Evolutionary conservation across 2,329 filamentous ascomycete species (phyloP), one percentile per base, ranked within the genome.

Genomic region (Ceratocystis eucalypticola): DNA sequence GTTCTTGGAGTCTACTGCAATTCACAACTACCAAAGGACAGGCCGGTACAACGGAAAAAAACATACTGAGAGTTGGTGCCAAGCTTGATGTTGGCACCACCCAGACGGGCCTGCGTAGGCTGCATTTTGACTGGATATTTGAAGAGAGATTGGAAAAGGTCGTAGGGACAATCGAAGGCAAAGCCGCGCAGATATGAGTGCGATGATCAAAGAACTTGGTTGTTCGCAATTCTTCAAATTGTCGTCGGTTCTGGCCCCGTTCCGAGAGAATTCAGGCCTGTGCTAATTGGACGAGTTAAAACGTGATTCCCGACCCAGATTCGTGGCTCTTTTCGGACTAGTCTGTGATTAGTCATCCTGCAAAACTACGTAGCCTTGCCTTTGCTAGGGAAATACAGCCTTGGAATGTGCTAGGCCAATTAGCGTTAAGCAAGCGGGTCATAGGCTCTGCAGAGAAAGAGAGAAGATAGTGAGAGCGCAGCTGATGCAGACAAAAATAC

Each of bases 91-190:
- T 68, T 65, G 66, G 69, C 70, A 66, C 69, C 68, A 65, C 73
- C 72, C 68, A 72, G 72, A 68, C 80, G 75, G 69, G 71, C 72
- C 73, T 79, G 78, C 72, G 78, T 77, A 71, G 79, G 78, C 71
- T 75, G 76, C 79, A 81, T 81, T 55, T 69, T 79, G 74, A 69
- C 66, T 15, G 12, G 69, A 64, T 69, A 10, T 28, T 59, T 33
- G 55, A 7, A 37, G 28, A 37, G 15, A 37, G 28, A 37, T n/a
- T 33, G 7, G 1, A 59, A 59, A 25, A 12, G 17, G 5, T 59
- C 2, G 30, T 30, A 59, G 55, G n/a, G 30, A n/a, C 25, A 37
- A 37, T 7, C 3, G 8, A 37, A 33, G 55, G 55, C 55, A 59
- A 8, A 37, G 55, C 55, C 55, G 55, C 33, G 55, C 25, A 20